A percentile compares a stretch with the other conserved stretches of the same genome.
phyloP scores from a whole-genome alignment of 2,329 filamentous ascomycete species.

The Coleophoma crateriformis region DNA sequence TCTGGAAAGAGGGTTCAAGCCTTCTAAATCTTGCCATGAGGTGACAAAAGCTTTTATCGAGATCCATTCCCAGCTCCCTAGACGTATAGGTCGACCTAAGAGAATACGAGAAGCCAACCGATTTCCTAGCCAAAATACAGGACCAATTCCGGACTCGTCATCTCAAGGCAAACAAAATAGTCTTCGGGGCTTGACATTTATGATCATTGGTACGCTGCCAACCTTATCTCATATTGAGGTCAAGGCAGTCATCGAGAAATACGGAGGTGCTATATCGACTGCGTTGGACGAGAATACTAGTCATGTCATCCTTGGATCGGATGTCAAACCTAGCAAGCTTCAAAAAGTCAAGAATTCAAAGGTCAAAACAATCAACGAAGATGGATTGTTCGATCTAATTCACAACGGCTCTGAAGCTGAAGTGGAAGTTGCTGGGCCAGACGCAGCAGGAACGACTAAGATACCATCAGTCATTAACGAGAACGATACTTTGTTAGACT shows the following conservation, averaged over 20 bases:
- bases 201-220: not conserved
- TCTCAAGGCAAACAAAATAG: not conserved
- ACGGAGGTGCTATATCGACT: not conserved
- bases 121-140: not conserved
- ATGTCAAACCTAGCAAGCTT: slow-evolving; percentile 91
- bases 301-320: slow-evolving; percentile 34
- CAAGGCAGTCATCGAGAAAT: not conserved
- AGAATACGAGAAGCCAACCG: slow-evolving; percentile 2
- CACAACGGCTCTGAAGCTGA: slow-evolving; percentile 30
- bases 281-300: not conserved
- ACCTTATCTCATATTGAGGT: not conserved
- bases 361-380: slow-evolving; percentile 90
- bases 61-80: not conserved
- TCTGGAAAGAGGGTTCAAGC: slow-evolving; percentile 19
- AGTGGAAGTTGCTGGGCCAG: slow-evolving; percentile 4
- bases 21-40: slow-evolving; percentile 17
- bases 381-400: slow-evolving; percentile 86
- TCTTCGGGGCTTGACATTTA: not conserved
- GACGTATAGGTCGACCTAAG: not conserved
- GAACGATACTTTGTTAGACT: slow-evolving; percentile 23
- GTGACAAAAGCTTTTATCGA: slow-evolving; percentile 13
- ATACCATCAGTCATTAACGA: slow-evolving; percentile 3
- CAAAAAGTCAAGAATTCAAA: slow-evolving; percentile 74
- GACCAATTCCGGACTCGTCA: not conserved
- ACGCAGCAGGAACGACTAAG: too few species aligned